These are phyloP conservation scores for Adansonia digitata DNA, from an alignment of 345 rosid genomes.

Conservation along the genomic window DNA sequence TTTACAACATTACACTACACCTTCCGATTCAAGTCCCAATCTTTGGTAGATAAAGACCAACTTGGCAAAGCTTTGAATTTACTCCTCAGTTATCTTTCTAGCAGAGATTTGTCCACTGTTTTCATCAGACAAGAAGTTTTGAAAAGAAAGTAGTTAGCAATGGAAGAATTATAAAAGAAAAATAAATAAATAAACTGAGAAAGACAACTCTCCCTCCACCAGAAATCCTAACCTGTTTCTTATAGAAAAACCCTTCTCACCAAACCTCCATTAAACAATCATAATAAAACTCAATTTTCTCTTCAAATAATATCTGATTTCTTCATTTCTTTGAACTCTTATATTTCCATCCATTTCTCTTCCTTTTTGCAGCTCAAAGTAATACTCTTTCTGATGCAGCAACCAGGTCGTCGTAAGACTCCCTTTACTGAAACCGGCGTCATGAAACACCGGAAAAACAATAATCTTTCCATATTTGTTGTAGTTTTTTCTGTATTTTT, in stretches of 20 bases:
- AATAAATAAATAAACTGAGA: conserved; percentile 24
- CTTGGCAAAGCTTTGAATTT: conserved; percentile 29
- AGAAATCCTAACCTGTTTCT: conserved; percentile 38
- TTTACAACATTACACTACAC: not conserved
- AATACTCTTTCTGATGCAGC: conserved; percentile 34
- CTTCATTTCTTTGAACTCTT: conserved; percentile 21
- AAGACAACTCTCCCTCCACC: conserved; percentile 50
- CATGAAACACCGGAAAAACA: conserved; percentile 69
- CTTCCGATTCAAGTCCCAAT: not conserved
- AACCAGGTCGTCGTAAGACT: conserved; percentile 29
- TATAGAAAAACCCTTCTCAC: conserved; percentile 58
- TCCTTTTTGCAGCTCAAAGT: not conserved
- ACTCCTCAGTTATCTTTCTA: conserved; percentile 23
- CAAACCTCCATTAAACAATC: conserved; percentile 50
- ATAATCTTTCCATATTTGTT: conserved; percentile 60
- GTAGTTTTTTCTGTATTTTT: conserved; percentile 49
- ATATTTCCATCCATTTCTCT: conserved; percentile 23
- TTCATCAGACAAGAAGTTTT: not conserved
- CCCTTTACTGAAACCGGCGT: conserved; percentile 33
- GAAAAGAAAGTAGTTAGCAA: conserved; percentile 27
- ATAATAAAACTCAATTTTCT: conserved; percentile 6
- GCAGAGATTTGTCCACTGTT: not conserved
- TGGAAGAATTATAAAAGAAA: not conserved
- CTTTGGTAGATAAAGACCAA: conserved; percentile 24
- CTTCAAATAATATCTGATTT: not conserved